phyloP scores from a whole-genome alignment of 2,329 filamentous ascomycete species.

The Pezicula rhizophila region DNA sequence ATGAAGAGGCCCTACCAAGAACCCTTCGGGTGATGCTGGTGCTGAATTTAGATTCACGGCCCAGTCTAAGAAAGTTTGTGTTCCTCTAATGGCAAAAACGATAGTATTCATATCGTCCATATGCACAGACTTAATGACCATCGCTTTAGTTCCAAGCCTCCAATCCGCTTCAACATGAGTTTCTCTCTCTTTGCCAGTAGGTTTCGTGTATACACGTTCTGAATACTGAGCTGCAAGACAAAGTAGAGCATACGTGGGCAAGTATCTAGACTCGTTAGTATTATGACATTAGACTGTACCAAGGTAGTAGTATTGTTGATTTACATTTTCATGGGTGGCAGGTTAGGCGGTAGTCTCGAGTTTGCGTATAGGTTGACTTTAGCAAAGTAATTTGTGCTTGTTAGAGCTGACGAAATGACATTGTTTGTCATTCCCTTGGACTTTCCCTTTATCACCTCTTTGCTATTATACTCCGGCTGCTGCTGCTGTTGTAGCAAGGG shows the following conservation, averaged over 20 bases:
- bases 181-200: constrained; percentile 56
- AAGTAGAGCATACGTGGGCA: constrained; percentile 70
- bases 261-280: constrained; percentile 43
- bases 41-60: constrained; percentile 71
- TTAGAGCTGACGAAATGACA: constrained; percentile 29
- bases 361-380: constrained; percentile 79
- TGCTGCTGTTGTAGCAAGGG: constrained; percentile 14
- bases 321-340: constrained; percentile 64
- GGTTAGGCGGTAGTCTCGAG: constrained; percentile 60
- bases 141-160: constrained; percentile 72
- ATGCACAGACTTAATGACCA: constrained; percentile 76
- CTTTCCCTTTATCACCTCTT: constrained; percentile 22
- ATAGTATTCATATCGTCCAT: constrained; percentile 74
- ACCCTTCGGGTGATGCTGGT: constrained; percentile 59
- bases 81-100: constrained; percentile 79
- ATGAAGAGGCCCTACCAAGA: constrained; percentile 43
- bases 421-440: constrained; percentile 30
- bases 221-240: constrained; percentile 76
- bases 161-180: constrained; percentile 67
- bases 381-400: constrained; percentile 56
- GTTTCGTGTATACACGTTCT: constrained; percentile 64
- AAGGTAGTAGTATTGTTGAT: constrained; percentile 17
- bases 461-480: constrained; percentile 8
- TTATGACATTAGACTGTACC: not conserved
- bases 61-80: constrained; percentile 79